A percentile compares a stretch with the other conserved stretches of the same genome.
Conservation (phyloP, 2,329 filamentous ascomycete species). For the Cercospora janseana region DNA sequence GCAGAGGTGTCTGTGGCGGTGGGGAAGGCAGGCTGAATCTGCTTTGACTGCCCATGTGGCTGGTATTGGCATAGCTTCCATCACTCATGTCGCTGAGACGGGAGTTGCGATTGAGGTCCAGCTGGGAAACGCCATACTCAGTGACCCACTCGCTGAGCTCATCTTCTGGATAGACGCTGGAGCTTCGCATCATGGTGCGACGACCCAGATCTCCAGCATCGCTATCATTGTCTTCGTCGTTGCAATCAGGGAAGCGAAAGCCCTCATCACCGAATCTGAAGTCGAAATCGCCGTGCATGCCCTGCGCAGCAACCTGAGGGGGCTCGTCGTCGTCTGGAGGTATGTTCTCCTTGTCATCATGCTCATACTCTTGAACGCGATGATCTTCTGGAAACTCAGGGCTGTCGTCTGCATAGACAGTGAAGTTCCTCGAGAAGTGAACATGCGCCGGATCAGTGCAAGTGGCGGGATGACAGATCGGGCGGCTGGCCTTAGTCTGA, state of each 20-base stretch:
- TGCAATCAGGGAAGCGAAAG: neutral
- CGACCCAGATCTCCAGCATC: slow-evolving; percentile 15
- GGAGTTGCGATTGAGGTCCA: slow-evolving; percentile 2
- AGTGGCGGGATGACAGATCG: slow-evolving; percentile 10
- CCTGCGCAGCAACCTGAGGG: neutral
- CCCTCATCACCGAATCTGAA: neutral
- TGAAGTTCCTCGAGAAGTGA: slow-evolving; percentile 7
- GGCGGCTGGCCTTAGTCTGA: neutral
- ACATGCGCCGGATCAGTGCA: slow-evolving; percentile 16
- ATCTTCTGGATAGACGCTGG: slow-evolving; percentile 23
- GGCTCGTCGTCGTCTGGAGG: slow-evolving; percentile 15
- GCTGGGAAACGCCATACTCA: slow-evolving; percentile 15
- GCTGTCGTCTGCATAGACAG: slow-evolving; percentile 2
- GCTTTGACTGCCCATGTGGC: slow-evolving; percentile 21
- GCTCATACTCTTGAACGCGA: neutral
- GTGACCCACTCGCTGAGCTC: slow-evolving; percentile 17
- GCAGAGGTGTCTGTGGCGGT: neutral
- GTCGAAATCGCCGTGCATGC: slow-evolving; percentile 5
- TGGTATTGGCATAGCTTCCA: slow-evolving; percentile 31
- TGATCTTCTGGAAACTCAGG: neutral
- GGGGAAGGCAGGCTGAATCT: slow-evolving; percentile 9
- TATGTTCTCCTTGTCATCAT: slow-evolving; percentile 26
- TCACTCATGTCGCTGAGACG: slow-evolving; percentile 17
- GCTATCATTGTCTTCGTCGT: neutral
- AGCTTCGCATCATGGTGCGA: slow-evolving; percentile 13